Conservation (phyloP, 495 filamentous ascomycete species). For the Penicillium macrosclerotiorum region DNA sequence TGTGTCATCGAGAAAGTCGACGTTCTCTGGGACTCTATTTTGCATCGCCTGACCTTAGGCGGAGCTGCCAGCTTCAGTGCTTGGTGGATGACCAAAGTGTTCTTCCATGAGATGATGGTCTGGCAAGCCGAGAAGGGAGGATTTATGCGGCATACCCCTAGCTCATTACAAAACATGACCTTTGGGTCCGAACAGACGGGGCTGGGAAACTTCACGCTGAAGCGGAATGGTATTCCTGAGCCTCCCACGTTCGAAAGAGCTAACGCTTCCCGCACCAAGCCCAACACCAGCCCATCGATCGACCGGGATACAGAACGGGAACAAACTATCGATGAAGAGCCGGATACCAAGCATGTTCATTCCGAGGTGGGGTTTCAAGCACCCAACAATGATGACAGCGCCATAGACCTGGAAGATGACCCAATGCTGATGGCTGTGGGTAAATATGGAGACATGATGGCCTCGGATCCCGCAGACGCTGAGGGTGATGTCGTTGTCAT, state of each 20-base stretch:
- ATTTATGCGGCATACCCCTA: slow-evolving; percentile 67
- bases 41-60: slow-evolving; percentile 62
- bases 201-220: slow-evolving; percentile 24
- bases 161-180: slow-evolving; percentile 41
- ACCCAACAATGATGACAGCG: slow-evolving; percentile 47
- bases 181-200: slow-evolving; percentile 29
- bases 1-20: slow-evolving; percentile 46
- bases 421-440: slow-evolving; percentile 47
- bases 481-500: slow-evolving; percentile 51
- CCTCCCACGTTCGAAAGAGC: slow-evolving; percentile 11
- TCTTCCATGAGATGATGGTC: slow-evolving; percentile 90
- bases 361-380: slow-evolving; percentile 28
- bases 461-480: slow-evolving; percentile 46
- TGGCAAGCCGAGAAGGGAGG: slow-evolving; percentile 93
- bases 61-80: slow-evolving; percentile 84
- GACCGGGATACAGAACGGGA: slow-evolving; percentile 12
- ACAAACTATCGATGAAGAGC: slow-evolving; percentile 14
- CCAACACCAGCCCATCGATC: slow-evolving; percentile 6
- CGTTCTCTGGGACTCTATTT: slow-evolving; percentile 45
- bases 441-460: slow-evolving; percentile 52
- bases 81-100: slow-evolving; percentile 99
- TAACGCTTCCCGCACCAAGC: slow-evolving; percentile 7
- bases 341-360: slow-evolving; percentile 20
- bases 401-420: slow-evolving; percentile 48
- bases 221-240: slow-evolving; percentile 9